Base-by-base conservation (phyloP, 305 asterid genomes). In the Rubia balearica region DNA sequence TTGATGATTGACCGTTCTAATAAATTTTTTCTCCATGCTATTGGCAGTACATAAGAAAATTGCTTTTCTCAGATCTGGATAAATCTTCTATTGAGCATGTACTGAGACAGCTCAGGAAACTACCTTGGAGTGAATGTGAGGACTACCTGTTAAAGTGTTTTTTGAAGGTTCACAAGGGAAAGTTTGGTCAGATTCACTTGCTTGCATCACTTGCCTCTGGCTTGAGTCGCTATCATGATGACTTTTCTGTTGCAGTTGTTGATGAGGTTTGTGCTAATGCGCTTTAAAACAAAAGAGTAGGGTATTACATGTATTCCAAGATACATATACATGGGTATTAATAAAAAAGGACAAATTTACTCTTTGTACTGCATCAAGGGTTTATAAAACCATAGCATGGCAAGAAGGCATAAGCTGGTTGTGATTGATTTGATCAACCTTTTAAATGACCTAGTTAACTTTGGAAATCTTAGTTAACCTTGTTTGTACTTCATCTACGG, bases 151-250 rank as follows among this genome's bases (percentile, higher is more conserved):
- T 95, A 85, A 95, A 95, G 88, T 91, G 97, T 79, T 91, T 95
- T 81, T 78, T 95, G 91, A 95, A 95, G 84, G 92, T 95, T 82
- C 99, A 95, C 86, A 95, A 86, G 83, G 99, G 98, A 63, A 95
- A 95, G 83, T 95, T 90, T 74, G 95, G 99, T 68, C 99, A 95
- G 77, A 92, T 95, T 80, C 99, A 91, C 87, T 84, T 95, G 90
- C 83, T 95, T 77, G 99, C 99, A 56, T 95, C 96, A 53, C 99
- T 95, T 75, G 87, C 97, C 74, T 92, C 96, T 81, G 88, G 98
- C 70, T 83, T 95, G 83, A 88, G 96, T 80, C 97, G 92, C 73
- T 90, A 90, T 83, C 99, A 95, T 78, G 97, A 92, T 71, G 96
- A 92, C 62, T 95, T 92, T 70, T 89, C 96, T 7, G 92, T 92